Conservation (phyloP, 2,329 filamentous ascomycete genomes). For the Elsinoe perseae region DNA sequence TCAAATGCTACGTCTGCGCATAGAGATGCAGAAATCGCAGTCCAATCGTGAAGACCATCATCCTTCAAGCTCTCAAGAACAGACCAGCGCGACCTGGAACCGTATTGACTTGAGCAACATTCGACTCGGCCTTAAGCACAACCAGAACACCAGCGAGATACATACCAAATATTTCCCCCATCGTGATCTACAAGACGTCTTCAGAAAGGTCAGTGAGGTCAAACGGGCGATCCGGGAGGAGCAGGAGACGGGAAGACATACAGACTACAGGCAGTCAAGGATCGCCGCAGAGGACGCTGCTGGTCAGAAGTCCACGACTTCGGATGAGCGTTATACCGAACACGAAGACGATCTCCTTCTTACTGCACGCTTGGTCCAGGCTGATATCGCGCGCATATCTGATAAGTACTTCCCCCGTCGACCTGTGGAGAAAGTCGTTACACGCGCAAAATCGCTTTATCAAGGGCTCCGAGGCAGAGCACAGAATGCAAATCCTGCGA, state of each 20-base stretch:
- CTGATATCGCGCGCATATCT: conserved; percentile 16
- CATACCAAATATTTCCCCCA: neutral
- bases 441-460: conserved; percentile 10
- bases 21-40: too few species aligned
- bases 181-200: neutral
- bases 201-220: neutral
- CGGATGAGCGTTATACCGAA: conserved; percentile 13
- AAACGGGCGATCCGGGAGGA: neutral
- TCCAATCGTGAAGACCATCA: too few species aligned
- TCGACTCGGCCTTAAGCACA: neutral
- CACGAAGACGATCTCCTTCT: conserved; percentile 17
- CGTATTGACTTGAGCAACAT: neutral
- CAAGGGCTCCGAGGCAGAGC: conserved; percentile 6
- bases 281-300: neutral
- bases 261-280: neutral
- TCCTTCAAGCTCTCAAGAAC: too few species aligned
- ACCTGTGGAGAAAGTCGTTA: neutral
- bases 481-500: neutral
- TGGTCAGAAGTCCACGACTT: conserved; percentile 9
- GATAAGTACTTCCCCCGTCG: conserved; percentile 17
- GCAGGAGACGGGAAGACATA: neutral
- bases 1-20: too few species aligned
- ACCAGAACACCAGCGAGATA: neutral
- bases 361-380: conserved; percentile 14
- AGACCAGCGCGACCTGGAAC: neutral